These are phyloP conservation scores for Paracoccidioides brasiliensis DNA, from an alignment of 2,329 filamentous ascomycete species.

Conservation along the genomic window DNA sequence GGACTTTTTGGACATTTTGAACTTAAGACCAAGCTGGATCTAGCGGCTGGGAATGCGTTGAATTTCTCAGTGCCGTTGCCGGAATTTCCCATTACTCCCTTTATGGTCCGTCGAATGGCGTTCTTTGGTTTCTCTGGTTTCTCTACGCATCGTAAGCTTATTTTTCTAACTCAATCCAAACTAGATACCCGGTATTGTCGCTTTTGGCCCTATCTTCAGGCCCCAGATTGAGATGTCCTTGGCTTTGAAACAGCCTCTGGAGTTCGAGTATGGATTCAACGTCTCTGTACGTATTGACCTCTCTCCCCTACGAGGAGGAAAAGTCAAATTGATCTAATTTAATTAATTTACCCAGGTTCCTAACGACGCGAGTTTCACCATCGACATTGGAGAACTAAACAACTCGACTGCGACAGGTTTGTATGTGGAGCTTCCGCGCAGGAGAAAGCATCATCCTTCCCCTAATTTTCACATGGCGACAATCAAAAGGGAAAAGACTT, in stretches of 20 bases:
- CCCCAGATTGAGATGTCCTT: constrained; percentile 9
- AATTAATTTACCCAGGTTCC: constrained; percentile 9
- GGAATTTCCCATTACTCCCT: constrained; percentile 12
- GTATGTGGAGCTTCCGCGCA: constrained; percentile 12
- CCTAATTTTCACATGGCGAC: not conserved
- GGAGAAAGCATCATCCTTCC: not conserved
- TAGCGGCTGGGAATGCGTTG: constrained; percentile 3
- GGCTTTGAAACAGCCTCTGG: constrained; percentile 6
- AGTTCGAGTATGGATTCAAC: constrained; percentile 14
- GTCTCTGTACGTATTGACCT: constrained; percentile 8
- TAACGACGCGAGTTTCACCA: constrained; percentile 8
- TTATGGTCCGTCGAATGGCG: constrained; percentile 10
- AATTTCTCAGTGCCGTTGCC: constrained; percentile 12
- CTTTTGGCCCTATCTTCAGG: constrained; percentile 11
- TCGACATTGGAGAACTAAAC: constrained; percentile 8
- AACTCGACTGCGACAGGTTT: constrained; percentile 21
- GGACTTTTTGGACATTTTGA: constrained; percentile 13
- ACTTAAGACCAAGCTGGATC: constrained; percentile 10
- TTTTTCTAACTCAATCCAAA: not conserved
- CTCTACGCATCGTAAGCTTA: not conserved
- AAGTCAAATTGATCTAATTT: not conserved
- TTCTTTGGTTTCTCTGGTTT: not conserved
- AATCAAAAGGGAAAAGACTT: not conserved
- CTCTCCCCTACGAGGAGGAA: not conserved
- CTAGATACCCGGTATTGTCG: constrained; percentile 13